Evolutionary conservation across 306 rosid species (phyloP).

Genomic region (Betula pendula): DNA sequence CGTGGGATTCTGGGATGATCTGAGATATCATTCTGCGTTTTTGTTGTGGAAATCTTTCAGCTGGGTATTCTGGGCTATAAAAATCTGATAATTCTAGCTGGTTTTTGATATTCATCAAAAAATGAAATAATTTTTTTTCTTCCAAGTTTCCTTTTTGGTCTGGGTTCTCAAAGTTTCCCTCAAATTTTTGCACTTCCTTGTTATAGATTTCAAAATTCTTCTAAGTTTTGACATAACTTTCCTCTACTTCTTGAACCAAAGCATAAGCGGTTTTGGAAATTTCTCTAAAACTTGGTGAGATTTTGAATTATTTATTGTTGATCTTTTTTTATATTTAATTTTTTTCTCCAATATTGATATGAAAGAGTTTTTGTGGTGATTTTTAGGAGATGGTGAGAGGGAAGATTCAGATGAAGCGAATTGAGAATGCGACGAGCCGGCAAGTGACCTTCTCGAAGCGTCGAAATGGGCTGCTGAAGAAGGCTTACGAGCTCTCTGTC

Average conservation of each 20-base stretch:
- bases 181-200: slow-evolving; percentile 2
- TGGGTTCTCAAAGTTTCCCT: slow-evolving; percentile 7
- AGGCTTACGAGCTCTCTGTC: slow-evolving; percentile 67
- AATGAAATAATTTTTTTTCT: not conserved
- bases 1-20: slow-evolving; percentile 13
- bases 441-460: slow-evolving; percentile 73
- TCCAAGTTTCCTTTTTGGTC: not conserved
- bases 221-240: not conserved
- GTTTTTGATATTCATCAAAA: too few relatives aligned
- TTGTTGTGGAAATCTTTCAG: not conserved
- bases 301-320: not conserved
- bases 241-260: not conserved
- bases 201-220: not conserved
- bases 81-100: too few relatives aligned
- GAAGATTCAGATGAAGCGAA: slow-evolving; percentile 57
- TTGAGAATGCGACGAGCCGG: slow-evolving; percentile 54
- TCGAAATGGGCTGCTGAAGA: slow-evolving; percentile 59
- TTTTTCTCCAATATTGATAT: not conserved
- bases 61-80: not conserved
- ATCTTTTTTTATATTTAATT: not conserved
- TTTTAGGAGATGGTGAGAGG: slow-evolving; percentile 61
- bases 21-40: slow-evolving; percentile 8
- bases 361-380: not conserved
- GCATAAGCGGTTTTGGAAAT: not conserved
- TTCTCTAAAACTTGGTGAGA: slow-evolving; percentile 13